A percentile compares a stretch with the other conserved stretches of the same genome.
Evolutionary conservation across 1,139 yeast genomes (phyloP).

Genomic region (Blastobotrys ciferrii): DNA sequence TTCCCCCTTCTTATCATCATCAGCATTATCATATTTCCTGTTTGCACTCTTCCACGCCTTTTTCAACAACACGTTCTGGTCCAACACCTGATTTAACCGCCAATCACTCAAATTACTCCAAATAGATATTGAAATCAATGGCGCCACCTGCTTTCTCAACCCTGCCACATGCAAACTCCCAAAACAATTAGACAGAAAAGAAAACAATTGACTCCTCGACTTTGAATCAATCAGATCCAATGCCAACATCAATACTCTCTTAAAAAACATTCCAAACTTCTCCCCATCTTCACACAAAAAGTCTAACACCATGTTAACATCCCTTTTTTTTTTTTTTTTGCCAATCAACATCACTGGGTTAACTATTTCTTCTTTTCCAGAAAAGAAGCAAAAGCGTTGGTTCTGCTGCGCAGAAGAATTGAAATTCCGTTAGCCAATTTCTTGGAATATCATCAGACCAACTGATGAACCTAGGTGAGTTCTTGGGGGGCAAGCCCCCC

Average conservation of each 20-base stretch:
- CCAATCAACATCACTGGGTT: no score
- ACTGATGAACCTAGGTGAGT: no score
- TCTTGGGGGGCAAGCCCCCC: no score
- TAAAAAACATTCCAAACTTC: constrained; percentile 30
- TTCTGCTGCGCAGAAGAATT: no score
- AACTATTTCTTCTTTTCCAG: no score
- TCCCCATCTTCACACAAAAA: constrained; percentile 11
- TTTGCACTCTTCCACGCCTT: constrained; percentile 32
- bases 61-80: constrained; percentile 23
- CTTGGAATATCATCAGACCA: no score
- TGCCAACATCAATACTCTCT: constrained; percentile 30
- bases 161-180: constrained; percentile 25
- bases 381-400: no score
- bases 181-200: constrained; percentile 32
- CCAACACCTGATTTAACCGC: constrained; percentile 25
- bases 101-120: constrained; percentile 37
- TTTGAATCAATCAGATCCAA: constrained; percentile 15
- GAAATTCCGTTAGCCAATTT: no score
- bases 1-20: constrained; percentile 17
- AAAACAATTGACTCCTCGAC: constrained; percentile 21
- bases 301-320: no score
- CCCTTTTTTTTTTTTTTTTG: no score
- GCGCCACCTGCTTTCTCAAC: constrained; percentile 35
- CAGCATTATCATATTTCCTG: constrained; percentile 25
- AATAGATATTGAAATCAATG: constrained; percentile 41